These are phyloP conservation scores for Mycena vitilis DNA, from an alignment of 768 basidiomycete species.

Conservation along the genomic window DNA sequence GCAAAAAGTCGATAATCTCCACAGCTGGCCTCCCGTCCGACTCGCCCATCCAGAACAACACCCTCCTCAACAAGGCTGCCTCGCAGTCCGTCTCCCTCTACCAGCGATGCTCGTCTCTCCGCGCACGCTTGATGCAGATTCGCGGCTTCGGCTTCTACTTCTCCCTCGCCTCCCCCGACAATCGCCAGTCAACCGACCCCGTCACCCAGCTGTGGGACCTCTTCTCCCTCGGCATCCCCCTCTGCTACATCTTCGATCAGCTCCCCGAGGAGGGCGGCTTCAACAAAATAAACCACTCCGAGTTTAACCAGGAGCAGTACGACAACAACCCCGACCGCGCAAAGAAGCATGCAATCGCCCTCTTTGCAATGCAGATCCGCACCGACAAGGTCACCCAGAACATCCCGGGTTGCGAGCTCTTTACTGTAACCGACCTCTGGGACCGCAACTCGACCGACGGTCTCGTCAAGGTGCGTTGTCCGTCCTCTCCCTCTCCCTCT, in stretches of 20 bases:
- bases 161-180: conserved; percentile 65
- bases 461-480: conserved; percentile 84
- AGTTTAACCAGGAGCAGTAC: conserved; percentile 73
- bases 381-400: conserved; percentile 67
- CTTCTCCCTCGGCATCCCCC: conserved; percentile 91
- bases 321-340: conserved; percentile 82
- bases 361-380: conserved; percentile 91
- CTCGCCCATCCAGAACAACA: conserved; percentile 81
- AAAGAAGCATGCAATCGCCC: conserved; percentile 91
- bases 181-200: conserved; percentile 87
- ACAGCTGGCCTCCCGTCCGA: conserved; percentile 76
- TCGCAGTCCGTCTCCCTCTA: conserved; percentile 89
- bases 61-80: conserved; percentile 92
- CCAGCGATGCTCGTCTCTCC: conserved; percentile 88
- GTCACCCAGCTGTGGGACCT: conserved; percentile 96
- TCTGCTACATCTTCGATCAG: conserved; percentile 97
- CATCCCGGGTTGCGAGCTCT: conserved; percentile 80
- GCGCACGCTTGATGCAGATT: conserved; percentile 82
- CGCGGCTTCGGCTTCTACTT: conserved; percentile 80
- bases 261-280: conserved; percentile 75
- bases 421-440: conserved; percentile 93
- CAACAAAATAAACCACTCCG: conserved; percentile 68
- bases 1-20: conserved; percentile 84
- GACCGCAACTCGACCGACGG: conserved; percentile 93
- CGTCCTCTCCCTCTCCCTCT: neutral